Percentiles rank a stretch among this genome's conserved stretches.
These are phyloP conservation scores for Wickerhamiella cacticola DNA, from an alignment of 805 yeast species.

Conservation along the genomic window DNA sequence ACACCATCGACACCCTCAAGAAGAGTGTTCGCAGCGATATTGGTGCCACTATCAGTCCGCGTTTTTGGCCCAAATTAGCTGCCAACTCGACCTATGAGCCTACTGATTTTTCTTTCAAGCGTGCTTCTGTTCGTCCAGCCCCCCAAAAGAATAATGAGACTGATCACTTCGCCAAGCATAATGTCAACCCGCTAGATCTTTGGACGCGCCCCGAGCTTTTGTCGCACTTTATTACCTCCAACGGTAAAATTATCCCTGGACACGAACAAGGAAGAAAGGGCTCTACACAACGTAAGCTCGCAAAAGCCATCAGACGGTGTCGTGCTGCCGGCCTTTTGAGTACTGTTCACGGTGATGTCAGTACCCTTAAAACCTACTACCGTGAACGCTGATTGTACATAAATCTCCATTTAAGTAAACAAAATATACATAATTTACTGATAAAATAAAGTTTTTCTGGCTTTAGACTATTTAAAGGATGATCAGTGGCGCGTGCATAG, in stretches of 20 bases:
- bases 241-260: slow-evolving; percentile 69
- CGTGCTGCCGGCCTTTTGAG: slow-evolving; percentile 71
- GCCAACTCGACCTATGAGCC: slow-evolving; percentile 54
- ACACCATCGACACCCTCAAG: background rate
- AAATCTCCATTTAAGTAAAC: background rate
- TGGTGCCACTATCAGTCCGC: background rate
- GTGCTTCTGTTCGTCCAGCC: slow-evolving; percentile 26
- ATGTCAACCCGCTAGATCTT: slow-evolving; percentile 49
- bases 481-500: too few relatives aligned
- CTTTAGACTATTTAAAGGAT: too few relatives aligned
- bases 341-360: slow-evolving; percentile 39
- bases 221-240: slow-evolving; percentile 49
- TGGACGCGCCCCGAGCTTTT: slow-evolving; percentile 62
- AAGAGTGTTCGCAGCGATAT: background rate
- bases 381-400: background rate
- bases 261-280: slow-evolving; percentile 55
- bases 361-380: background rate
- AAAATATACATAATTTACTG: background rate
- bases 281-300: slow-evolving; percentile 54
- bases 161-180: slow-evolving; percentile 20
- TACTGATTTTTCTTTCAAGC: slow-evolving; percentile 60
- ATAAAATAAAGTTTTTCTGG: too few relatives aligned
- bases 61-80: slow-evolving; percentile 10
- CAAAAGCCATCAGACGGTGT: slow-evolving; percentile 70
- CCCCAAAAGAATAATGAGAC: slow-evolving; percentile 23